Evolutionary conservation across 805 yeast genomes (phyloP), one percentile per base, ranked within the genome.

Genomic region (Jamesozyma gamospora): DNA sequence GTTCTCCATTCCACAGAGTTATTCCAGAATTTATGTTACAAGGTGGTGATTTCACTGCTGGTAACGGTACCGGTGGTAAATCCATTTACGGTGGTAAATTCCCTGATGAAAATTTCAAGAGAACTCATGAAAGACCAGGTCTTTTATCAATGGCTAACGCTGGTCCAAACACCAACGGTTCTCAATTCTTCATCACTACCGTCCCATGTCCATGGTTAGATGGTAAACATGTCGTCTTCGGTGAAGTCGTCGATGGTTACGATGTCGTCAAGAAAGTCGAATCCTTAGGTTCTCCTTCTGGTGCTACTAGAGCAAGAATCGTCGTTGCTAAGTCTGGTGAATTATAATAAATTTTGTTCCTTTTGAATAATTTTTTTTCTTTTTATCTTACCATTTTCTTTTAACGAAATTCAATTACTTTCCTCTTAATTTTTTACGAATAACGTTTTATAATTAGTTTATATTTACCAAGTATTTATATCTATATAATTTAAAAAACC

Each of bases 21-120:
- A 87, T 87, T 59, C 96, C 96, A 58, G 81, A 84, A 67, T 92
- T 92, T 77, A 90, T 90, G 98, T 75, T 92, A 65, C 97, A 92
- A 75, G 97, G 94, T 69, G 94, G 94, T 74, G 94, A 84, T 67
- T 82, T 84, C 77, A 82, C 92, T 65, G 71, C 74, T 69, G 86
- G 85, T 68, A 82, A 87, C 70, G 98, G 98, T 65, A 82, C 94
- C 58, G 98, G 98, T 66, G 98, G 98, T 67, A 82, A 80, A 67
- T 81, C 90, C 45, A 83, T 83, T 68, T 83, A 82, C 65, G 90
- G 90, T 53, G 77, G 73, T 45, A 78, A 73, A 62, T 82, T 82
- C 66, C 58, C 60, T 41, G 94, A 82, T 58, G 94, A 82, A 64
- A 82, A 80, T 75, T 82, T 82, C 60, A 49, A 56, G 60, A 69